Base-by-base conservation (phyloP, 2,329 filamentous ascomycete genomes). In the Aspergillus pseudoviridinutans region DNA sequence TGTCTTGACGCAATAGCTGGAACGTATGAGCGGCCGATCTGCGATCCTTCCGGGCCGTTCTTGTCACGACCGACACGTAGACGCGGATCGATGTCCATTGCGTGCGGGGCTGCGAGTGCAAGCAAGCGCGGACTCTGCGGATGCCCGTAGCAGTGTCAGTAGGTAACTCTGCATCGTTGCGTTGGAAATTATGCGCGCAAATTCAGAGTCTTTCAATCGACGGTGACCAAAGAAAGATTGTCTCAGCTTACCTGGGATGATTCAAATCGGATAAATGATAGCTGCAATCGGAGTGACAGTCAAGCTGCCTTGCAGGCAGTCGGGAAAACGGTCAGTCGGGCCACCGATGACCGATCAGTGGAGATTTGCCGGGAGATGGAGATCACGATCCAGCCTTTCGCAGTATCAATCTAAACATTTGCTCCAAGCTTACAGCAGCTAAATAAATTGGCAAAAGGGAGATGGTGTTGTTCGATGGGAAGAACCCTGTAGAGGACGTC, bases 61-160 rank as follows among this genome's bases (percentile, higher is more conserved):
- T 59, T 50, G 50, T 67, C 61, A 51, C 58, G 59, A 41, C 59
- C 50, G 35, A 59, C 44, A 49, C 64, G 69, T 51, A 72, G 63
- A 51, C 68, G 71, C 53, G 70, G 71, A 65, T 74, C 72, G 57
- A 70, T 67, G 60, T 73, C 70, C 68, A 72, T 72, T 32, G 55
- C 46, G 53, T 57, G 51, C 29, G 55, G 49, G 50, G 55, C 24
- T 24, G 44, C 44, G 14, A 17, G 32, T 17, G 32, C 14, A 38
- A 27, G 22, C 22, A 25, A 25, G 24, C 6, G 9, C 44, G 22
- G 44, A 17, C 22, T 47, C 20, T 25, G 44, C 24, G 9, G 44
- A 47, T 14, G 12, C 24, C 17, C 44, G 5, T 47, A 6, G 8
- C 44, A 25, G 27, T 47, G 44, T 47, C 22, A 47, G 44, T 17